Conservation (phyloP, 805 yeast genomes). For the Clavispora carvajalis region DNA sequence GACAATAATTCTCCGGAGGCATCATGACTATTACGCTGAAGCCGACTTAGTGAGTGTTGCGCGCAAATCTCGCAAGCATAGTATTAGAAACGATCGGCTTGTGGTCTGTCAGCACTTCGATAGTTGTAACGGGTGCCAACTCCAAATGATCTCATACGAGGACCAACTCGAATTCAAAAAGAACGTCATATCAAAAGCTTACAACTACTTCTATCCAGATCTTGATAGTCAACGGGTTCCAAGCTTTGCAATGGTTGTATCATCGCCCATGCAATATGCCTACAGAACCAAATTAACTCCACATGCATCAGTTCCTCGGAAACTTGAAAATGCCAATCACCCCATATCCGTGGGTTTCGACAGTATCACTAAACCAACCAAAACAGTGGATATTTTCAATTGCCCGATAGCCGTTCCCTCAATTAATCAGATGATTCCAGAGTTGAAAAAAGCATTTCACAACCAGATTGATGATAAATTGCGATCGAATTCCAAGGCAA, state of each 20-base stretch:
- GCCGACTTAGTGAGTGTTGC: slow-evolving; percentile 19
- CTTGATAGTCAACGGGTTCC: slow-evolving; percentile 2
- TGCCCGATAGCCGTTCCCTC: slow-evolving; percentile 34
- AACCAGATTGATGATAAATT: slow-evolving; percentile 6
- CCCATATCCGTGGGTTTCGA: slow-evolving; percentile 29
- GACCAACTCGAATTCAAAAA: slow-evolving; percentile 33
- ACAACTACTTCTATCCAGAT: slow-evolving; percentile 27
- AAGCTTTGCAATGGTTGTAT: slow-evolving; percentile 23
- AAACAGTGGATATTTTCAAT: slow-evolving; percentile 26
- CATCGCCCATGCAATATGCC: slow-evolving; percentile 33
- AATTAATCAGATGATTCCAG: slow-evolving; percentile 23
- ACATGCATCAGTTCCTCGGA: slow-evolving; percentile 22
- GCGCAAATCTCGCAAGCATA: slow-evolving; percentile 3
- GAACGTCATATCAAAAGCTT: slow-evolving; percentile 29
- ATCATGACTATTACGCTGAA: slow-evolving; percentile 28
- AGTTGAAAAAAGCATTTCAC: slow-evolving; percentile 10
- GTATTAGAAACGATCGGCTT: slow-evolving; percentile 21
- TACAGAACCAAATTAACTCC: slow-evolving; percentile 41
- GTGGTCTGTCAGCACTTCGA: slow-evolving; percentile 32
- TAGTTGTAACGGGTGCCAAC: slow-evolving; percentile 38
- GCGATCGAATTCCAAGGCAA: not conserved
- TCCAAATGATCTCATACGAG: slow-evolving; percentile 36
- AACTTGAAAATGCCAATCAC: slow-evolving; percentile 1
- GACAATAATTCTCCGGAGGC: slow-evolving; percentile 22
- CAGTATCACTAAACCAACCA: slow-evolving; percentile 17